phyloP scores from a whole-genome alignment of 305 asterid species.

The Fraxinus dipetala region DNA sequence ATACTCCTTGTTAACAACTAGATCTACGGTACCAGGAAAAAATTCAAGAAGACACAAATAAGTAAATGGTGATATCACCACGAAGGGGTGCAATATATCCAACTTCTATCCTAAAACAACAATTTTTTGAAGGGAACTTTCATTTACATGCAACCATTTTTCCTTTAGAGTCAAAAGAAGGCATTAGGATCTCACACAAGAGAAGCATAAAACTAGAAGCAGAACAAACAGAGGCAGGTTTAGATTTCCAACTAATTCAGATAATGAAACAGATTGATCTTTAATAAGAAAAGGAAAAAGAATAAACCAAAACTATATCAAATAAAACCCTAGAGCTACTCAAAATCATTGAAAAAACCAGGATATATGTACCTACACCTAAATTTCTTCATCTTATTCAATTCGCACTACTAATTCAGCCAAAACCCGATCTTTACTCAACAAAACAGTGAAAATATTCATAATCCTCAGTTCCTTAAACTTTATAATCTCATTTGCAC shows the following conservation, averaged over 20 bases:
- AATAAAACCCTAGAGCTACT: neutral
- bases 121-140: neutral
- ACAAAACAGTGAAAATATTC: neutral
- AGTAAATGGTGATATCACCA: neutral
- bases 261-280: neutral
- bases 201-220: neutral
- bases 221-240: neutral
- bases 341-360: neutral
- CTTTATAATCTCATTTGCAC: neutral
- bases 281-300: neutral
- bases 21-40: neutral
- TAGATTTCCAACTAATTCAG: neutral
- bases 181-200: neutral
- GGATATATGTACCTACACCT: neutral
- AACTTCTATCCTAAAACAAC: neutral
- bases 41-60: neutral
- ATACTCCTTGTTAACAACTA: neutral
- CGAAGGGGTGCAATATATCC: neutral
- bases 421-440: neutral
- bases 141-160: neutral
- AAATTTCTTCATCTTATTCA: neutral
- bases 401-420: neutral
- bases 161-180: neutral
- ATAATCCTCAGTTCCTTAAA: neutral
- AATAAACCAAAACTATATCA: neutral